A percentile compares a stretch with the other conserved stretches of the same genome.
Evolutionary conservation across 768 basidiomycete genomes (phyloP).

Genomic region (Boletus eberwhitei): DNA sequence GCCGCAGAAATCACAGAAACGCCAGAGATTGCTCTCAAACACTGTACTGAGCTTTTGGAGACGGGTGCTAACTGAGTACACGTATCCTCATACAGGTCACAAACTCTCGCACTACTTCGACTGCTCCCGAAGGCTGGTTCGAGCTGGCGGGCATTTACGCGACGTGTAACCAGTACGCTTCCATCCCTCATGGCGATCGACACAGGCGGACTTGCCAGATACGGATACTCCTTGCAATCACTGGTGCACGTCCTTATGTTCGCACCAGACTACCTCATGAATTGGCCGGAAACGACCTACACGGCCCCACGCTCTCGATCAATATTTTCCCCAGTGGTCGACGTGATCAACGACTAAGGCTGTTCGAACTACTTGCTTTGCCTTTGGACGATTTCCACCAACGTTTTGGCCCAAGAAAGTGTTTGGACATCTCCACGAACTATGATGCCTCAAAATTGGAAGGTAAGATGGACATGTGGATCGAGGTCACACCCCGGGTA

Average conservation of each 20-base stretch:
- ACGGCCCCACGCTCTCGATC: neutral
- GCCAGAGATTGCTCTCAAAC: neutral
- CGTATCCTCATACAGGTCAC: too few relatives aligned
- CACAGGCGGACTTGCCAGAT: neutral
- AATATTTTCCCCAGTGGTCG: neutral
- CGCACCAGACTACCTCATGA: neutral
- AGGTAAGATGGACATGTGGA: neutral
- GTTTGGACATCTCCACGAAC: neutral
- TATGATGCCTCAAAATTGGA: neutral
- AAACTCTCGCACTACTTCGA: neutral
- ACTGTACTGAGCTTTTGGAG: neutral
- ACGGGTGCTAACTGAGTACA: neutral
- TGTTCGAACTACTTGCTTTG: neutral
- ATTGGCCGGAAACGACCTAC: neutral
- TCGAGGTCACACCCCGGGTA: neutral
- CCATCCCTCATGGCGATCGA: neutral
- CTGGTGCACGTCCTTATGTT: neutral
- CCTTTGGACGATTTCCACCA: neutral
- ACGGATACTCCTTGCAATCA: neutral
- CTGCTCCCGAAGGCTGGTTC: neutral
- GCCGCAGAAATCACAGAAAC: neutral
- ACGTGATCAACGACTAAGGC: neutral
- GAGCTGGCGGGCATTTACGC: neutral
- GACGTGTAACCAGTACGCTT: neutral
- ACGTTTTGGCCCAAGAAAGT: neutral